These are phyloP conservation scores for Monascus ruber DNA, from an alignment of 2,329 filamentous ascomycete species.

Conservation along the genomic window DNA sequence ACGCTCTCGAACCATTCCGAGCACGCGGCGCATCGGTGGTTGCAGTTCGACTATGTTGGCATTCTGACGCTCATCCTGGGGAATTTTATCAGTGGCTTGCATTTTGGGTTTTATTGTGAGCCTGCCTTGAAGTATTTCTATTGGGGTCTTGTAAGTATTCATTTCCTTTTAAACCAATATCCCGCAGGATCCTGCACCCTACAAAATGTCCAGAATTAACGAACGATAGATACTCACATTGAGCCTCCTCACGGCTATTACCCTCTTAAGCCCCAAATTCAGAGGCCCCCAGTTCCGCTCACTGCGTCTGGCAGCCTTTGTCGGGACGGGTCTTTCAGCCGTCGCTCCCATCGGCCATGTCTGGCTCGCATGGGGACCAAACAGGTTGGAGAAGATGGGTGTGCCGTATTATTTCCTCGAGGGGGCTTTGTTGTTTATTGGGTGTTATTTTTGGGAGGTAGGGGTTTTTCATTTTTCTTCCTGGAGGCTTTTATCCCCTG, in stretches of 20 bases:
- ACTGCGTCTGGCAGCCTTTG: slow-evolving; percentile 16
- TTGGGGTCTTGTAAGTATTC: slow-evolving; percentile 23
- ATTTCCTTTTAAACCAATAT: too few species aligned
- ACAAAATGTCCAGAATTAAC: neutral
- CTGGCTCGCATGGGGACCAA: slow-evolving; percentile 12
- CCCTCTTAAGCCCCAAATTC: slow-evolving; percentile 25
- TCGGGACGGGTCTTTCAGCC: slow-evolving; percentile 20
- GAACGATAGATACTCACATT: slow-evolving; percentile 17
- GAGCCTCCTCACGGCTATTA: slow-evolving; percentile 15
- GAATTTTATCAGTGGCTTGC: slow-evolving; percentile 23
- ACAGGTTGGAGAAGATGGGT: slow-evolving; percentile 13
- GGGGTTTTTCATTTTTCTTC: neutral
- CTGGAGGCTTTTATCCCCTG: neutral
- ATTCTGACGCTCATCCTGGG: slow-evolving; percentile 24
- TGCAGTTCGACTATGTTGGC: slow-evolving; percentile 21
- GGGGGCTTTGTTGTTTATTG: slow-evolving; percentile 19
- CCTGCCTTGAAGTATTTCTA: slow-evolving; percentile 15
- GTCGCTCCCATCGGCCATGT: slow-evolving; percentile 24
- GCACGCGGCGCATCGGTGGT: slow-evolving; percentile 11
- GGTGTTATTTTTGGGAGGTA: slow-evolving; percentile 16
- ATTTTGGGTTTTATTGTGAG: slow-evolving; percentile 26
- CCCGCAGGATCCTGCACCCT: too few species aligned
- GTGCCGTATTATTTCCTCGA: slow-evolving; percentile 24
- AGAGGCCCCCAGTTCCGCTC: slow-evolving; percentile 17
- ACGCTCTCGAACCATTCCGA: slow-evolving; percentile 24